Percentiles rank a stretch among this genome's conserved stretches.
Conservation (phyloP, 805 yeast genomes). For the Ascoidea tarda region DNA sequence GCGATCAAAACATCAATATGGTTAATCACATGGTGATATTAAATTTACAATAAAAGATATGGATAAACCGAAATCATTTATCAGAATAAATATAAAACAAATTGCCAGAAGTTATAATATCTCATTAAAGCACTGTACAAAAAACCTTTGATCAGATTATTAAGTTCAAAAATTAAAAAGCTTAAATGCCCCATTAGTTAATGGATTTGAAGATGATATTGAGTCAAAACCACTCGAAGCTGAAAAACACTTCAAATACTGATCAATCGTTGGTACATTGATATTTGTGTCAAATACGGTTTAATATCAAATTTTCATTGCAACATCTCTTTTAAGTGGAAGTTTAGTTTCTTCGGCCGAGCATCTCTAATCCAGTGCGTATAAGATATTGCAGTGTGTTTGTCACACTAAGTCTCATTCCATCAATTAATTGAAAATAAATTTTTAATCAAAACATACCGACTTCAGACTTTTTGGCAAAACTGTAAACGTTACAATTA, state of each 20-base stretch:
- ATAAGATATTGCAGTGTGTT: background rate
- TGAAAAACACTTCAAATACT: background rate
- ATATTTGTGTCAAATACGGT: slow-evolving; percentile 5
- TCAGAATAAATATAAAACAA: too few relatives aligned
- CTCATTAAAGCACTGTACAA: background rate
- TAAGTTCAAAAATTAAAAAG: background rate
- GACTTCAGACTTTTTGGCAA: background rate
- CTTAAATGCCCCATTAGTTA: background rate
- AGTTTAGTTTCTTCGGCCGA: background rate
- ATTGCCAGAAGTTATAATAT: background rate
- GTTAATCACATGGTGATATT: too few relatives aligned
- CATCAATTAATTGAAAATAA: too few relatives aligned
- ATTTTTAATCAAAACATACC: background rate
- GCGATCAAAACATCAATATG: too few relatives aligned
- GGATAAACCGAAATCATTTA: too few relatives aligned
- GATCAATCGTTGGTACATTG: slow-evolving; percentile 3
- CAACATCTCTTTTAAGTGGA: background rate
- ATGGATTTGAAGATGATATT: background rate
- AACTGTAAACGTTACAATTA: background rate
- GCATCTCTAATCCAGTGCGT: background rate
- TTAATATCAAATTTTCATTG: slow-evolving; percentile 2
- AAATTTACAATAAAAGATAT: too few relatives aligned
- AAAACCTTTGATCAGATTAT: background rate
- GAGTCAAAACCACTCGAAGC: background rate
- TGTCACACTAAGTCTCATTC: background rate